phyloP scores from a whole-genome alignment of 2,329 filamentous ascomycete species.

The Trichoderma sp. region DNA sequence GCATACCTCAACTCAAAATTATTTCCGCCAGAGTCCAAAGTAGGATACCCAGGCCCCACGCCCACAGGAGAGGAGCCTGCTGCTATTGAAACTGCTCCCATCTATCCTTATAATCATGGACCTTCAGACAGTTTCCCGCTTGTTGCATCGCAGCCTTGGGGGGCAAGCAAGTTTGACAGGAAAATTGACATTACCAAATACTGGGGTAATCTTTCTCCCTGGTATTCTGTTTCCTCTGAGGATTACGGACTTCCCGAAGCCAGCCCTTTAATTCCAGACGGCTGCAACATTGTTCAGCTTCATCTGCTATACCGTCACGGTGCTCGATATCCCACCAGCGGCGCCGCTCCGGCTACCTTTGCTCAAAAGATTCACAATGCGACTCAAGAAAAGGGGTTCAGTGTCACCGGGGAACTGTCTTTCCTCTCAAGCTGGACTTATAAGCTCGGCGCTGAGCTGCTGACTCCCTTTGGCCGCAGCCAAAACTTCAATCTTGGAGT shows the following conservation, averaged over 20 bases:
- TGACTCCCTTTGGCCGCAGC: slow-evolving; percentile 5
- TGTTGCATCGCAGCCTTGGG: background rate
- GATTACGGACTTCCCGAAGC: background rate
- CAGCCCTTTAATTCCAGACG: background rate
- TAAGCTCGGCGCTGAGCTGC: slow-evolving; percentile 3
- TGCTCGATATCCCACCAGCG: slow-evolving; percentile 7
- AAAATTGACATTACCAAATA: background rate
- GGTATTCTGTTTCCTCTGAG: background rate
- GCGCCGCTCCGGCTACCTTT: slow-evolving; percentile 2
- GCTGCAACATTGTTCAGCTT: background rate
- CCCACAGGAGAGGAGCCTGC: background rate
- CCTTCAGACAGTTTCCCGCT: background rate
- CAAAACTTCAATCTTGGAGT: slow-evolving; percentile 12
- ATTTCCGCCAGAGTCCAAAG: background rate
- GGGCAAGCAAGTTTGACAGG: background rate
- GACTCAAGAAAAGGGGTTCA: background rate
- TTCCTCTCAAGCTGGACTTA: background rate
- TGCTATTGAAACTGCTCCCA: background rate
- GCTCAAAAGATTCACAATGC: slow-evolving; percentile 1
- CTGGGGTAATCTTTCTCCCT: background rate
- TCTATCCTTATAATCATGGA: background rate
- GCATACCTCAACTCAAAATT: background rate
- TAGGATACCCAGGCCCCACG: background rate
- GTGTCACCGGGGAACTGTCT: background rate
- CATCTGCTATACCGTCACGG: background rate